Percentiles rank a stretch among this genome's conserved stretches.
Evolutionary conservation across 1,139 yeast genomes (phyloP).

Genomic region (Candida neerlandica): DNA sequence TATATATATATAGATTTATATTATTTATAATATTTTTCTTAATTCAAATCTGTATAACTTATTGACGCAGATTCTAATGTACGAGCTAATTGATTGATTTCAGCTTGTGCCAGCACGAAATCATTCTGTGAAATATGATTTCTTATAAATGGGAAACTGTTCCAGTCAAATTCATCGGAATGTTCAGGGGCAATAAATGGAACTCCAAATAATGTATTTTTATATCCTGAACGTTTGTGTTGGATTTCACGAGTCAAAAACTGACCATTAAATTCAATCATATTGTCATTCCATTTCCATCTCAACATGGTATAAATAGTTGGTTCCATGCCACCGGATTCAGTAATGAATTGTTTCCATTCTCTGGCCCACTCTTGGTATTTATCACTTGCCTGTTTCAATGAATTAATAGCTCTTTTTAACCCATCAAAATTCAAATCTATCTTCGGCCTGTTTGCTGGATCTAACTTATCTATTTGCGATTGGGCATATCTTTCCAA

Average conservation of each 20-base stretch:
- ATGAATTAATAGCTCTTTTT: constrained; percentile 24
- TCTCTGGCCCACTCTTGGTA: constrained; percentile 50
- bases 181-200: constrained; percentile 55
- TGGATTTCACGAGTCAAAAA: constrained; percentile 51
- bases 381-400: constrained; percentile 25
- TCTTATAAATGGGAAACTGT: constrained; percentile 75
- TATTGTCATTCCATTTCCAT: constrained; percentile 76
- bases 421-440: constrained; percentile 36
- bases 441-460: constrained; percentile 12
- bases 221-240: constrained; percentile 64
- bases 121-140: constrained; percentile 58
- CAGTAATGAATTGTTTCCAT: constrained; percentile 51
- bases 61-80: constrained; percentile 29
- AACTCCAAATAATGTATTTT: constrained; percentile 72
- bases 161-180: constrained; percentile 48
- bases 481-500: constrained; percentile 31
- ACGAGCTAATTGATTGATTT: constrained; percentile 50
- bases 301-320: constrained; percentile 69
- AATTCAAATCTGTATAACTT: constrained; percentile 13
- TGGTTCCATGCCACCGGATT: constrained; percentile 59
- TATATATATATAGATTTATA: background rate
- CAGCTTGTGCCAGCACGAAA: constrained; percentile 58
- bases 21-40: background rate
- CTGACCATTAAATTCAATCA: constrained; percentile 58
- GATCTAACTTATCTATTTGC: constrained; percentile 12